Base-by-base conservation (phyloP, 164 flowering plant species). In the Berberis thunbergii region DNA sequence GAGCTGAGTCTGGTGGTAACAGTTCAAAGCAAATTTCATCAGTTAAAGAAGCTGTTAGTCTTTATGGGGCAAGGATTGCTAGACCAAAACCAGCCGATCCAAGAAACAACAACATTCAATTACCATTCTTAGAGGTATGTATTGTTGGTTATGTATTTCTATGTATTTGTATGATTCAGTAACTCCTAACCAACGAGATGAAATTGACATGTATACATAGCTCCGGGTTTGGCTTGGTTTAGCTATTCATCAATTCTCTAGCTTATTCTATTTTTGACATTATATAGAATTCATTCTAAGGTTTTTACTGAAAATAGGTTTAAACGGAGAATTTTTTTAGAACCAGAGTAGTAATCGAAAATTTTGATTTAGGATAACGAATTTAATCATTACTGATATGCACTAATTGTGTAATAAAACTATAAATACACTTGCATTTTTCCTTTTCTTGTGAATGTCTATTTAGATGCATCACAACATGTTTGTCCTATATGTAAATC, bases 21-120 rank as follows among this genome's bases (percentile, higher is more conserved):
- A 11, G 54, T 48, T 73, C 74, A 62, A 68, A 72, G 57, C 78
- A 61, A 63, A 62, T 56, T 49, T 81, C 84, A 50, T 70, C 81
- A 3, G 86, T 82, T 4, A 81, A 75, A 73, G 79, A 80, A 58
- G 80, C 82, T 64, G 71, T 77, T 61, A 74, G 64, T 57, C 40
- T 71, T 48, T 75, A 70, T 58, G 77, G 82, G 54, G 85, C 79
- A 45, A 64, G 64, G 48, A 63, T 70, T 62, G 57, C 26, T 68
- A 74, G 62, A 61, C 76, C 48, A 38, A 75, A 48, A 40, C 40
- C 72, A 59, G 9, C 50, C 9, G 62, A 74, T 3, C 44, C 52
- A 48, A 74, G 58, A 57, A 76, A 81, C 52, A 6, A 70, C 60
- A 72, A 79, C 50, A 69, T 48, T 62, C 7, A 38, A 55, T 7